phyloP scores from a whole-genome alignment of 1,284 basidiomycete species.

The Cryptococcus deneoformans region DNA sequence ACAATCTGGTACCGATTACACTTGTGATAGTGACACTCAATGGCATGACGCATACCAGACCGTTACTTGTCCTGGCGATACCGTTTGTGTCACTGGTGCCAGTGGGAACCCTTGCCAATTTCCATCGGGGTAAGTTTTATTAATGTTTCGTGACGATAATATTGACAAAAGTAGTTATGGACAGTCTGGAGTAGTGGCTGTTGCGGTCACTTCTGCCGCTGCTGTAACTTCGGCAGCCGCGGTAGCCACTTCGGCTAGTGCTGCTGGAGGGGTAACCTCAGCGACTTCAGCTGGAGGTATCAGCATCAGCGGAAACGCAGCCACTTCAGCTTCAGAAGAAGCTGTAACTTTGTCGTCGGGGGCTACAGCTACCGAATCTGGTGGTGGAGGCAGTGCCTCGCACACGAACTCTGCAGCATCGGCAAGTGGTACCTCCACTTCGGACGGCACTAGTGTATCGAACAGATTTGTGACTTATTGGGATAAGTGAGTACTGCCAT shows the following conservation, averaged over 20 bases:
- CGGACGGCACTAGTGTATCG: not conserved
- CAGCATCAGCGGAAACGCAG: not conserved
- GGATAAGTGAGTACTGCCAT: constrained; percentile 5
- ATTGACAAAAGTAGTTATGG: too few relatives aligned
- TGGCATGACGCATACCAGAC: constrained; percentile 6
- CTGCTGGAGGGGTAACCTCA: not conserved
- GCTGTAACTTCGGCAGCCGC: constrained; percentile 1
- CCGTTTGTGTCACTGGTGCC: constrained; percentile 8
- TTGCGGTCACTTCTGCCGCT: not conserved
- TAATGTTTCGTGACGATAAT: too few relatives aligned
- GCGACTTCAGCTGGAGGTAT: not conserved
- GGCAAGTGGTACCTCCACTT: not conserved
- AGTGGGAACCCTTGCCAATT: constrained; percentile 10
- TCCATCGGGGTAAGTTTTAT: not conserved
- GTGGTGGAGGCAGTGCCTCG: not conserved
- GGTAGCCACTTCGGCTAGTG: not conserved
- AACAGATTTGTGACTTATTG: constrained; percentile 25
- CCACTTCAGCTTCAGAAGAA: too few relatives aligned
- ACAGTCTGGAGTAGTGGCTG: too few relatives aligned
- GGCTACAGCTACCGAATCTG: not conserved
- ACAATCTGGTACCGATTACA: not conserved
- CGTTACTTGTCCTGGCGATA: constrained; percentile 6
- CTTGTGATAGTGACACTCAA: constrained; percentile 3
- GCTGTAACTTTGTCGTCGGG: not conserved
- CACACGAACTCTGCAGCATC: not conserved